phyloP scores from a whole-genome alignment of 169 alveolate species.

The Plasmodium vivax region DNA sequence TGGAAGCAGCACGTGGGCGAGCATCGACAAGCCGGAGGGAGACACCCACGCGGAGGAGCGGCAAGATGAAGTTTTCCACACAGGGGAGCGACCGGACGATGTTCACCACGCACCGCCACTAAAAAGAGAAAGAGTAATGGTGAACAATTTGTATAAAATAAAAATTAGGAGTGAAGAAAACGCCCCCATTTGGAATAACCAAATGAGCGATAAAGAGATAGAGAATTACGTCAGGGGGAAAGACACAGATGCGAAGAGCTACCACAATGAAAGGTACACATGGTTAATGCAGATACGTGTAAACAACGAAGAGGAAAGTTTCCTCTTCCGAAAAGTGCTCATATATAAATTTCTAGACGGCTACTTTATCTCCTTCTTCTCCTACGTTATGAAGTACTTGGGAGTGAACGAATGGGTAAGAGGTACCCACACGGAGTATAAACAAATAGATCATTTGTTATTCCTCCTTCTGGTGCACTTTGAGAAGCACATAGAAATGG shows the following conservation, averaged over 20 bases:
- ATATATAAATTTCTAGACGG: constrained; percentile 56
- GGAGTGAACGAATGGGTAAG: neutral
- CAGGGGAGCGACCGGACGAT: neutral
- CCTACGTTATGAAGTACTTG: constrained; percentile 6
- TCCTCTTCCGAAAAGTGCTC: constrained; percentile 26
- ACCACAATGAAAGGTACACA: constrained; percentile 17
- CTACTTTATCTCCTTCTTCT: constrained; percentile 58
- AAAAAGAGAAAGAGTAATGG: neutral
- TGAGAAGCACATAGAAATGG: constrained; percentile 67
- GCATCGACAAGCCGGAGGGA: neutral
- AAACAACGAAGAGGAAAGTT: constrained; percentile 20
- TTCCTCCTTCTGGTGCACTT: constrained; percentile 40
- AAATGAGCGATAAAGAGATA: constrained; percentile 4
- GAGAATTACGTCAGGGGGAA: constrained; percentile 8
- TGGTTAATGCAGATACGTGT: constrained; percentile 12
- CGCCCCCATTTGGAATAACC: neutral
- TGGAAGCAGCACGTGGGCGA: neutral
- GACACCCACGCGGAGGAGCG: neutral
- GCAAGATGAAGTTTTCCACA: neutral
- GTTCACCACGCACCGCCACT: neutral
- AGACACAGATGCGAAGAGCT: neutral
- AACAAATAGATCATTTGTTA: constrained; percentile 11
- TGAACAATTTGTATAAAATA: constrained; percentile 18
- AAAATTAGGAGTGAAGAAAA: constrained; percentile 2
- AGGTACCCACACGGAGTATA: neutral